These are phyloP conservation scores for Mediolabrus comicus DNA, from an alignment of 108 stramenopile species.

Conservation along the genomic window DNA sequence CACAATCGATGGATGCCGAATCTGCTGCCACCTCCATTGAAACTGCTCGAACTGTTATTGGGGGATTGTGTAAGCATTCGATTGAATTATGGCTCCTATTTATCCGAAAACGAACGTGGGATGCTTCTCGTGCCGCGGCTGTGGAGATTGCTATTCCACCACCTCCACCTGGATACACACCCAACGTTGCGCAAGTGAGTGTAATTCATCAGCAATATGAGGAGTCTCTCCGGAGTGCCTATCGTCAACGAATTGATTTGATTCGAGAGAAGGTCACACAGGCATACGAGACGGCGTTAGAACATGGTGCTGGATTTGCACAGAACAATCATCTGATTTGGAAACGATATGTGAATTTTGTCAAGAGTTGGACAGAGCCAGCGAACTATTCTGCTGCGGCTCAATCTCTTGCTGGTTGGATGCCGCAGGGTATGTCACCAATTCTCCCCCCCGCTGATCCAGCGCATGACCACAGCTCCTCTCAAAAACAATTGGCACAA, in stretches of 20 bases:
- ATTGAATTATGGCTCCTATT: constrained; percentile 80
- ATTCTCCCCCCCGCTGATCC: constrained; percentile 42
- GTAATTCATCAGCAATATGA: constrained; percentile 42
- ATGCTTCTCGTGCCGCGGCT: constrained; percentile 42
- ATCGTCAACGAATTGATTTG: constrained; percentile 24
- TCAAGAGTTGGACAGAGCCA: constrained; percentile 53
- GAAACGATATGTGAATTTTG: constrained; percentile 68
- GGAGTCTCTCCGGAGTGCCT: constrained; percentile 19
- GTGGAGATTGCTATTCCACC: constrained; percentile 12
- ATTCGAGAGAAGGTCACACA: constrained; percentile 46
- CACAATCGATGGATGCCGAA: constrained; percentile 1
- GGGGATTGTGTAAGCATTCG: constrained; percentile 59
- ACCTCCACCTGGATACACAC: constrained; percentile 34
- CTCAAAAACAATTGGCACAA: constrained; percentile 64
- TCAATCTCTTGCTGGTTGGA: neutral
- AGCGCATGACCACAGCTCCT: constrained; percentile 33
- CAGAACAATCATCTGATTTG: constrained; percentile 76
- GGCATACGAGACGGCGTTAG: constrained; percentile 78
- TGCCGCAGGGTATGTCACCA: neutral
- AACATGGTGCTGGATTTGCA: constrained; percentile 55
- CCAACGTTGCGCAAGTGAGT: constrained; percentile 19
- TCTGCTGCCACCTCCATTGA: constrained; percentile 7
- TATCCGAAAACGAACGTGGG: constrained; percentile 56
- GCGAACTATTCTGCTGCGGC: constrained; percentile 4
- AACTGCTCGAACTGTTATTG: constrained; percentile 26